Evolutionary conservation across 2,329 filamentous ascomycete genomes (phyloP), one percentile per base, ranked within the genome.

Genomic region (Knoxdaviesia capensis): DNA sequence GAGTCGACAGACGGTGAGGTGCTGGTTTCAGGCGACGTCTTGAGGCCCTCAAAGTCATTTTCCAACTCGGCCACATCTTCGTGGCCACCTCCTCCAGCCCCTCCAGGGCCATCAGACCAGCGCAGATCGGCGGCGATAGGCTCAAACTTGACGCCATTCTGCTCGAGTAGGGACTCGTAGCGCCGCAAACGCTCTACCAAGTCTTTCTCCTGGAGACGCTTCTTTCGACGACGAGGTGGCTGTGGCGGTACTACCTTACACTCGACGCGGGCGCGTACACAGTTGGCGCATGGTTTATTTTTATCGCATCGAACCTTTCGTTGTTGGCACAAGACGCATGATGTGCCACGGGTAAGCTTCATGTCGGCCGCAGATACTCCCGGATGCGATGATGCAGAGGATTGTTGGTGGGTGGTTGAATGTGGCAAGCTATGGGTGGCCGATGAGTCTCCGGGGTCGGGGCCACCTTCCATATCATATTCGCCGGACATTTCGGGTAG

Each of bases 221-320:
- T 74, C 59, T 73, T 74, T 44, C 71, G 60, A 7, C 72, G 56
- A 52, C 75, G 58, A 51, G 74, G 63, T 53, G 75, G 62, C 53
- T 73, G 57, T 49, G 73, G 60, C 51, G 72, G 60, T 48, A 70
- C 58, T 6, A 77, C 69, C 34, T 66, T 64, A 53, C 76, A 85
- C 48, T 80, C 69, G 32, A 68, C 68, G 28, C 65, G 59, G 41
- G 71, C 67, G 56, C 71, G 77, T 53, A 74, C 61, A 52, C 80
- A 47, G 56, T 79, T 78, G 50, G 69, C 64, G 53, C 80, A 85
- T 10, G 80, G 80, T 56, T 76, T 76, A 49, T 68, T 72, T 57
- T 78, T 79, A 56, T 84, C 75, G 56, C 80, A 85, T 45, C 76
- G 76, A 36, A 85, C 69, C 55, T 85, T 85, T 46, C 79, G 73